Base-by-base conservation (phyloP, 2,329 filamentous ascomycete genomes). In the Ophiostoma angusticollis region DNA sequence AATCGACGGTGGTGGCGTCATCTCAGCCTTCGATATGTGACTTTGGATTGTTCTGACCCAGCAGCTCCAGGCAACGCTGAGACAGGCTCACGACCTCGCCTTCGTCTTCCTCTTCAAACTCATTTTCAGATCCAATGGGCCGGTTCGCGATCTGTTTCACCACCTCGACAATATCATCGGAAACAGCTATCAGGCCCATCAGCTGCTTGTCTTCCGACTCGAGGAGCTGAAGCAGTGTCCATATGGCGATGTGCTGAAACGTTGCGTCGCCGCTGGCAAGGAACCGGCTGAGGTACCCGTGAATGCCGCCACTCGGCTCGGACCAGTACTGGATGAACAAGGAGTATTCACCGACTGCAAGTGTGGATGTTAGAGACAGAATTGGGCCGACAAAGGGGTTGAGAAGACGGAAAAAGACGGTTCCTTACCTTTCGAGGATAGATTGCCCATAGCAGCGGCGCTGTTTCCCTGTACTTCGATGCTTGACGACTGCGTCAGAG, bases 401-500 rank as follows among this genome's bases (percentile, higher is more conserved):
- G 21, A 17, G 14, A 31, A 13, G 13, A 8, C 4, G 11, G 2
- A 34, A n/a, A 5, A 19, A 31, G 27, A 9, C n/a, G 13, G 30
- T 18, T 11, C 52, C 65, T 53, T 68, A 93, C 87, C 87, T 75
- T 98, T 98, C 1, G 87, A 95, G 5, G 89, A 96, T 18, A 98
- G 65, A 56, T 98, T 98, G 37, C 91, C 91, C 37, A 98, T 66
- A 18, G 91, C 91, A 17, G 91, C 91, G 31, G 91, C 91, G 58
- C 91, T 96, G 62, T 98, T 98, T 30, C 91, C 91, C 60, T 98
- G 91, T 0, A 98, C 91, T 57, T 98, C 91, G 37, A 98, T 93
- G 57, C 89, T 96, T 42, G 87, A 78, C 0, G 89, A 95, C 54
- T 91, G 85, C 0, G 91, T 98, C 43, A 98, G 67, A 18, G 91